Evolutionary conservation across 768 basidiomycete genomes (phyloP), one percentile per base, ranked within the genome.

Genomic region (Hortiboletus flavorubellus): DNA sequence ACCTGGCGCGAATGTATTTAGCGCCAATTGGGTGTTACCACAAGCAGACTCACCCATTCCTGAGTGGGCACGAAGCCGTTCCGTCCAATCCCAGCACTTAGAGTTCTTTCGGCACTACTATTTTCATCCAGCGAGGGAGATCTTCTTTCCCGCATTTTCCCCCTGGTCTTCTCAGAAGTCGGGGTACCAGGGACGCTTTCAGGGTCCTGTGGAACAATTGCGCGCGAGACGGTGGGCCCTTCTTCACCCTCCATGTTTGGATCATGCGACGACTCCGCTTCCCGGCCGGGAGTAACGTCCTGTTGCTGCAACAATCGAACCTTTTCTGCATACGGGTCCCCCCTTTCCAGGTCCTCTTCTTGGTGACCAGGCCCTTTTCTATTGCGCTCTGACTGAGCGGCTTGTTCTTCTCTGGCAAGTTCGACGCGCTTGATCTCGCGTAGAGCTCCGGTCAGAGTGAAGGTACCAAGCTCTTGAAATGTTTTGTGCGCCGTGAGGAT

Each of bases 11-110:
- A 10, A 29, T 11, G 49, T 46, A 48, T 39, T 58, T 33, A 65
- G 44, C 40, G 46, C 30, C 8, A 8, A 11, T 55, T 15, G 38
- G 11, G 3, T 42, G 34, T 41, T 23, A 34, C 33, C 40, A 43
- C 38, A 9, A 53, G 44, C 23, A 49, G 2, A 54, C 80, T 52
- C 59, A 93, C 93, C 96, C 97, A 99, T 83, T 93, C 93, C 68
- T 97, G 92, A 4, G 93, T 97, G 11, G 97, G 94, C 8, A 95
- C 78, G 71, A 98, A 99, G 3, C 93, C 92, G 68, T 93, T 95
- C 60, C 89, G 80, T 30, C 93, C 93, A 16, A 95, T 81, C 12
- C 84, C 86, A 16, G 77, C 76, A 31, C 81, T 78, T n/a, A 87
- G 84, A 23, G 83, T 72, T 31, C 82, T 80, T 55, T 92, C 88